Conservation (phyloP, 1,284 basidiomycete species). For the Ustilago tritici region DNA sequence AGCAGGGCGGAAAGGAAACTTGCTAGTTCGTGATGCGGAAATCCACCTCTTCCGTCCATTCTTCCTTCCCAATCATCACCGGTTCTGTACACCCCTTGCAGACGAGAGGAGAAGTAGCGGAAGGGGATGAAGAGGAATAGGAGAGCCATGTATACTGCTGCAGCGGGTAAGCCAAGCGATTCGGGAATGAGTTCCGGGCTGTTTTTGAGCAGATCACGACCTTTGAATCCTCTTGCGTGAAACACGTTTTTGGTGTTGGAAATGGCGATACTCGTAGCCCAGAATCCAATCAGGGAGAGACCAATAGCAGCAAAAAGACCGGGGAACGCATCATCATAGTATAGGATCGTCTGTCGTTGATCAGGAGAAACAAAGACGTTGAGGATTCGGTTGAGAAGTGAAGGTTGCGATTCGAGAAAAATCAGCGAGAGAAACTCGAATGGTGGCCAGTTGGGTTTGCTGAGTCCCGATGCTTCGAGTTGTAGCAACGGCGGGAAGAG, state of each 20-base stretch:
- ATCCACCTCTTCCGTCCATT: slow-evolving; percentile 73
- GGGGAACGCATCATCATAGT: slow-evolving; percentile 51
- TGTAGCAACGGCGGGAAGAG: slow-evolving; percentile 36
- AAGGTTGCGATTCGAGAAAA: slow-evolving; percentile 18
- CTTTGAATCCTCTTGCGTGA: slow-evolving; percentile 56
- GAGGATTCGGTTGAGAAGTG: slow-evolving; percentile 16
- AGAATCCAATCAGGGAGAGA: slow-evolving; percentile 48
- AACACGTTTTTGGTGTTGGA: slow-evolving; percentile 54
- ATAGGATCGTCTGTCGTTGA: slow-evolving; percentile 14
- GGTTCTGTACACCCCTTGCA: slow-evolving; percentile 24
- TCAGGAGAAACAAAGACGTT: not conserved
- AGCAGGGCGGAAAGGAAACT: slow-evolving; percentile 92
- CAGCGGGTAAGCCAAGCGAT: slow-evolving; percentile 89
- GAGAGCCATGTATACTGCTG: slow-evolving; percentile 85
- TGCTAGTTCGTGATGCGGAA: slow-evolving; percentile 90
- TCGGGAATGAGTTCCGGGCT: slow-evolving; percentile 78
- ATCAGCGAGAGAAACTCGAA: slow-evolving; percentile 20
- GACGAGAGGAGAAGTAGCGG: slow-evolving; percentile 58
- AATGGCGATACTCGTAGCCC: slow-evolving; percentile 43
- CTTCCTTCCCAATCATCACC: slow-evolving; percentile 53
- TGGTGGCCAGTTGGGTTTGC: slow-evolving; percentile 29
- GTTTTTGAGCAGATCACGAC: slow-evolving; percentile 64
- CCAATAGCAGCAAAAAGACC: slow-evolving; percentile 48
- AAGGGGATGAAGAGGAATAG: slow-evolving; percentile 72
- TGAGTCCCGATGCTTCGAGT: slow-evolving; percentile 15